A percentile compares a stretch with the other conserved stretches of the same genome.
Evolutionary conservation across 2,329 filamentous ascomycete genomes (phyloP).

Genomic region (Cladophialophora yegresii): DNA sequence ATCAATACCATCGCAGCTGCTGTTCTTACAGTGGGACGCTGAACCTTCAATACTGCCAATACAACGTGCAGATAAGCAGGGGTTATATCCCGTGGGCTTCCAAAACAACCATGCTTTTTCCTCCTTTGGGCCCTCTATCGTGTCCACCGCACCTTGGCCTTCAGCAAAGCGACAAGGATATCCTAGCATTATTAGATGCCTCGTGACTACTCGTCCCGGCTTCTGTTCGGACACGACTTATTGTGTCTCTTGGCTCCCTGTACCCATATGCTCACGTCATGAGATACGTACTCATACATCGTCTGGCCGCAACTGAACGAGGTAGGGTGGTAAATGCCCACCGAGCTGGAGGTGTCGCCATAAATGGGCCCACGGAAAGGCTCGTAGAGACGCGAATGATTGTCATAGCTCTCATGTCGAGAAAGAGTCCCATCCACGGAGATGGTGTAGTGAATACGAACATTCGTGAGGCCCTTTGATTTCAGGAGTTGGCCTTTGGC

Average conservation of each 20-base stretch:
- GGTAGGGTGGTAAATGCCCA: too few relatives aligned
- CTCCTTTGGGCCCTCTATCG: neutral
- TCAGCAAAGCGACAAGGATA: neutral
- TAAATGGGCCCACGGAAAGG: neutral
- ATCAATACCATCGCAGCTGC: neutral
- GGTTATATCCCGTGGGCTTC: neutral
- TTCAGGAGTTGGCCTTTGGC: conserved; percentile 60
- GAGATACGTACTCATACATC: neutral
- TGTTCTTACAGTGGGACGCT: neutral
- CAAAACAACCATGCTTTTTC: neutral
- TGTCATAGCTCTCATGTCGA: neutral
- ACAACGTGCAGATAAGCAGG: neutral
- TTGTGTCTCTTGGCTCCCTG: neutral
- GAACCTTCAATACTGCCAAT: neutral
- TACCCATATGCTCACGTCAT: neutral
- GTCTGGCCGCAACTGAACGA: neutral
- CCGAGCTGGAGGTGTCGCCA: neutral
- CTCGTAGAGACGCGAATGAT: neutral
- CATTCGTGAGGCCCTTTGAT: too few relatives aligned
- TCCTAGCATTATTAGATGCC: neutral
- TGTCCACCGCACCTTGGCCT: neutral
- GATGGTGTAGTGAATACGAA: neutral
- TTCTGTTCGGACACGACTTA: neutral
- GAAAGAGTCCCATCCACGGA: neutral
- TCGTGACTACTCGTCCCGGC: too few relatives aligned